phyloP scores from a whole-genome alignment of 2,329 filamentous ascomycete species.

The Lachnellula hyalina region DNA sequence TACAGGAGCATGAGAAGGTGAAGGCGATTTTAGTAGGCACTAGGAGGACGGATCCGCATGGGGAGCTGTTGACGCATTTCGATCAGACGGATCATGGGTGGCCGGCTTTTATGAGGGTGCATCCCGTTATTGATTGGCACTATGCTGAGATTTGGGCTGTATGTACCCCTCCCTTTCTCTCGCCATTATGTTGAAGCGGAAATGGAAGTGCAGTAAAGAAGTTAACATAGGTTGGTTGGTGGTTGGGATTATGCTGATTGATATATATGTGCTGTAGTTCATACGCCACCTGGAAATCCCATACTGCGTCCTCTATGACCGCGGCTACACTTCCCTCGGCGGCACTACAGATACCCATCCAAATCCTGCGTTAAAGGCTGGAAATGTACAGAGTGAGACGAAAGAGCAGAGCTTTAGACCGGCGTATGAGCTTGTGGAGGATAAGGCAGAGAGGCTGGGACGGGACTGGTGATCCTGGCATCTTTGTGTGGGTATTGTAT shows the following conservation, averaged over 20 bases:
- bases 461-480: slow-evolving; percentile 48
- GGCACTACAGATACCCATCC: slow-evolving; percentile 84
- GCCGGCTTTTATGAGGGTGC: slow-evolving; percentile 87
- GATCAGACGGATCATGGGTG: slow-evolving; percentile 83
- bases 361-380: slow-evolving; percentile 65
- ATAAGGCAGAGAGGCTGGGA: slow-evolving; percentile 74
- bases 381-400: slow-evolving; percentile 23
- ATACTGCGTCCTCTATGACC: slow-evolving; percentile 84
- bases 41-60: slow-evolving; percentile 86
- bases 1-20: slow-evolving; percentile 58
- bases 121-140: slow-evolving; percentile 97
- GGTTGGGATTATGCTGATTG: slow-evolving; percentile 14
- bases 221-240: too few relatives aligned
- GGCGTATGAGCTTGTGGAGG: slow-evolving; percentile 69
- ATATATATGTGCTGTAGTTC: slow-evolving; percentile 49
- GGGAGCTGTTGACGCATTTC: slow-evolving; percentile 71
- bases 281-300: slow-evolving; percentile 72
- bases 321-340: slow-evolving; percentile 87
- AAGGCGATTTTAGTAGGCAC: slow-evolving; percentile 84
- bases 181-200: not conserved
- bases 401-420: slow-evolving; percentile 52
- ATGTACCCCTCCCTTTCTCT: slow-evolving; percentile 35
- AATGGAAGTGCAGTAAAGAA: not conserved
- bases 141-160: slow-evolving; percentile 93
- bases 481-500: not conserved